A percentile compares a stretch with the other conserved stretches of the same genome.
These are phyloP conservation scores for Mucor sp. DNA, from an alignment of 371 early-diverging fungal genomes.

Conservation along the genomic window DNA sequence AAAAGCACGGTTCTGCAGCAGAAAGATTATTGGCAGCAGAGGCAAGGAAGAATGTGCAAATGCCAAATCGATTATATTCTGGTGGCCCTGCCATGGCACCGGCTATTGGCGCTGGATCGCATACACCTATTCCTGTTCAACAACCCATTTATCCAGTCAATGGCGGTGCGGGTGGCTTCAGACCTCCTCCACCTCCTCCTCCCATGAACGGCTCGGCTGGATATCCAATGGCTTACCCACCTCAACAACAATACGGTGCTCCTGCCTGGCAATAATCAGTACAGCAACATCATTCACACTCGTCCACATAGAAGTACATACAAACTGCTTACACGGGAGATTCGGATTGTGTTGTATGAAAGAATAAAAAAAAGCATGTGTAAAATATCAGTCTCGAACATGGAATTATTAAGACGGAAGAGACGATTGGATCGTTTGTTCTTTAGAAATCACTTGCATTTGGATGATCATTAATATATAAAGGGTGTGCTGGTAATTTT, in stretches of 20 bases:
- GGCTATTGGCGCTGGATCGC: constrained; percentile 4
- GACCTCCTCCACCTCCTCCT: constrained; percentile 48
- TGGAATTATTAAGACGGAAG: not conserved
- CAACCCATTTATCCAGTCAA: not conserved
- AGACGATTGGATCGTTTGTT: not conserved
- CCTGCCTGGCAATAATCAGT: constrained; percentile 11
- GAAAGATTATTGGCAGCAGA: constrained; percentile 95
- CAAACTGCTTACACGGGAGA: not conserved
- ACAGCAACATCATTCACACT: not conserved
- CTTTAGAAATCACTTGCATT: not conserved
- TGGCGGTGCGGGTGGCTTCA: constrained; percentile 18
- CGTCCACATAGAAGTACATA: not conserved
- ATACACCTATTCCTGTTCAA: constrained; percentile 9
- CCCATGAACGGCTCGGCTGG: constrained; percentile 21
- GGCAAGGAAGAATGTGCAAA: constrained; percentile 74
- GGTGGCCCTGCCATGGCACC: constrained; percentile 50
- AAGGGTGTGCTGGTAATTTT: no score
- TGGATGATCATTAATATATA: not conserved
- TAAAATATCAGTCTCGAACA: not conserved
- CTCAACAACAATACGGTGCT: constrained; percentile 15
- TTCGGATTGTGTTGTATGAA: not conserved
- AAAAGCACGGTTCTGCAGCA: constrained; percentile 96
- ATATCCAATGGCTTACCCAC: constrained; percentile 24
- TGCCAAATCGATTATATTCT: constrained; percentile 74
- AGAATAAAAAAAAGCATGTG: not conserved